phyloP scores from a whole-genome alignment of 371 early-diverging fungal species.

The Nematocida ausubeli region DNA sequence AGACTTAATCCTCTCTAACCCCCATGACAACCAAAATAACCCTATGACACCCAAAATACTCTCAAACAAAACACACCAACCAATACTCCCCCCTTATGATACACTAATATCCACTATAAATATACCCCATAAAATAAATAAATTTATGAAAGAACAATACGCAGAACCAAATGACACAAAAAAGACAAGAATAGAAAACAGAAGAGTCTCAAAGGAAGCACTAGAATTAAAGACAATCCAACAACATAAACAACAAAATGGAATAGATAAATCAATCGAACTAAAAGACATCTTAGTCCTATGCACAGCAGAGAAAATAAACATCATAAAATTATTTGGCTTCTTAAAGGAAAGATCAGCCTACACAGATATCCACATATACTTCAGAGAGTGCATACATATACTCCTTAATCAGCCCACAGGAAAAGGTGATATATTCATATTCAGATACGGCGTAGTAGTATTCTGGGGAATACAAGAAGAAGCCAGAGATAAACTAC shows the following conservation, averaged over 20 bases:
- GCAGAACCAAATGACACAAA: constrained; percentile 45
- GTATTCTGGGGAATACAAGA: constrained; percentile 68
- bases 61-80: too few relatives aligned
- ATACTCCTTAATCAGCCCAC: constrained; percentile 39
- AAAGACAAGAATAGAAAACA: constrained; percentile 41
- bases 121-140: too few relatives aligned
- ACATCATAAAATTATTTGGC: constrained; percentile 63
- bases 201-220: constrained; percentile 63
- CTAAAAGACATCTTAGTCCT: constrained; percentile 66
- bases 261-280: constrained; percentile 54
- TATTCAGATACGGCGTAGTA: constrained; percentile 67
- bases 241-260: constrained; percentile 36
- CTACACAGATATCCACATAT: constrained; percentile 61
- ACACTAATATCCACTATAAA: too few relatives aligned
- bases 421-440: constrained; percentile 60
- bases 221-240: constrained; percentile 62
- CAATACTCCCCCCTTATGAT: too few relatives aligned
- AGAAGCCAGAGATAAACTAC: constrained; percentile 57
- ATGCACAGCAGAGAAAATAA: constrained; percentile 67
- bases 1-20: too few relatives aligned
- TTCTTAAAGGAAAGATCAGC: constrained; percentile 58
- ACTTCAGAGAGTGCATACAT: constrained; percentile 68
- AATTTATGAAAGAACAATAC: constrained; percentile 4
- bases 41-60: too few relatives aligned
- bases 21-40: too few relatives aligned